Base-by-base conservation (phyloP, 345 rosid species). In the Xanthoceras sorbifolium region DNA sequence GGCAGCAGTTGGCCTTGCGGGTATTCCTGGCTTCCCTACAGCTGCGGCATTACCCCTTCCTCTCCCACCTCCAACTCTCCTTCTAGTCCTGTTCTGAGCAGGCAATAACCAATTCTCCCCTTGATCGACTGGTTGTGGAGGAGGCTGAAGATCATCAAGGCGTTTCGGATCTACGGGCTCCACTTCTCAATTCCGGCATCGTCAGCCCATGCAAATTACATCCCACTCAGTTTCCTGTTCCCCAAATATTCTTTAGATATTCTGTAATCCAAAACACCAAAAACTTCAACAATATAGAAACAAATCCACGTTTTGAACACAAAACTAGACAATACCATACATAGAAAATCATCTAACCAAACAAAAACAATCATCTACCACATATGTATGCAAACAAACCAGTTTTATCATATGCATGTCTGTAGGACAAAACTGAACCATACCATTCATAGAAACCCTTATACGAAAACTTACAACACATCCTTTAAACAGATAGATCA, bases 131-230 rank as follows among this genome's bases (percentile, higher is more conserved):
- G 88, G 90, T 77, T 88, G 98, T 38, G 90, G 93, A 64, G 84
- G 84, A 74, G 92, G 90, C 87, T 94, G 97, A 76, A 87, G 79
- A 81, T 94, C 89, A 77, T 88, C 97, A 79, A 92, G 93, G 68
- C 98, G 96, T 82, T 89, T 94, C 68, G 91, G 91, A 94, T 88
- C 97, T 90, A 82, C 98, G 89, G 77, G 97, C 91, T 91, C 97
- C 98, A 60, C 97, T 94, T 91, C 94, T 89, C 93, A 94, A 87
- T 85, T 94, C 97, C 67, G 97, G 98, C 98, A 94, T 94, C 86
- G 87, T 94, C 91, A 94, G 68, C 90, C 96, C 98, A 94, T 94
- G 90, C 93, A 94, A 89, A 80, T 91, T 81, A 86, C 87, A 83
- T 75, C 82, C 90, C 78, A 69, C 87, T 78, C 50, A 55, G 52